Base-by-base conservation (phyloP, 2,329 filamentous ascomycete species). In the Aspergillus fischeri region DNA sequence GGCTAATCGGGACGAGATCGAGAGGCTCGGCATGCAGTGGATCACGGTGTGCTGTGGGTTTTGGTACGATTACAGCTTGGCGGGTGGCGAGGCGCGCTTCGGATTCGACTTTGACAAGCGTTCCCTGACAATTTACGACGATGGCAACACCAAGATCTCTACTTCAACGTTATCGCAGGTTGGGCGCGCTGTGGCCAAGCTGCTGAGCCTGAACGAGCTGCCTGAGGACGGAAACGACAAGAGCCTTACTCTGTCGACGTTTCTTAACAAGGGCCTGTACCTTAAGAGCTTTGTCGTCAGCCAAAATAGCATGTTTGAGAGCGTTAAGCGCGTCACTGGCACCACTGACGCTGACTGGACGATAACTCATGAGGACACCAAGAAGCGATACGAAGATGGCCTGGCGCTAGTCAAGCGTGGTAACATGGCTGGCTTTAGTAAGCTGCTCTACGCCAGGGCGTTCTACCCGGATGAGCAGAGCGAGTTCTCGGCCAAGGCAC, bases 241-340 rank as follows among this genome's bases (percentile, higher is more conserved):
- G 6, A 69, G 72, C 7, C 64, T 69, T 2, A 75, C 75, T 8
- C 56, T 85, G 8, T 75, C 62, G 7, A 61, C 68, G 35, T 84
- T 76, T 63, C 70, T 73, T 2, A 83, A 86, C 68, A 77, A 78
- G 51, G 60, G 65, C 0, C 65, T 87, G 1, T 83, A 79, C 62
- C 62, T 86, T 10, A 77, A 75, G 7, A 86, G 82, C 59, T 89
- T 88, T 73, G 68, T 74, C 10, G 63, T 86, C 58, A 83, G 72
- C 57, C 87, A 90, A 69, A 77, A 78, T 10, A 86, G 90, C 9
- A 89, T 90, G 76, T 78, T 90, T 54, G 80, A 81, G 42, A 81
- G 80, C n/a, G 71, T 86, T 11, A 78, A 86, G 64, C 80, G 81
- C 0, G 85, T 86, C 3, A 81, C 82, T 0, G 80, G 80, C 0